Evolutionary conservation across 2,329 filamentous ascomycete species (phyloP).

Genomic region (Alternaria novae-zelandiae): DNA sequence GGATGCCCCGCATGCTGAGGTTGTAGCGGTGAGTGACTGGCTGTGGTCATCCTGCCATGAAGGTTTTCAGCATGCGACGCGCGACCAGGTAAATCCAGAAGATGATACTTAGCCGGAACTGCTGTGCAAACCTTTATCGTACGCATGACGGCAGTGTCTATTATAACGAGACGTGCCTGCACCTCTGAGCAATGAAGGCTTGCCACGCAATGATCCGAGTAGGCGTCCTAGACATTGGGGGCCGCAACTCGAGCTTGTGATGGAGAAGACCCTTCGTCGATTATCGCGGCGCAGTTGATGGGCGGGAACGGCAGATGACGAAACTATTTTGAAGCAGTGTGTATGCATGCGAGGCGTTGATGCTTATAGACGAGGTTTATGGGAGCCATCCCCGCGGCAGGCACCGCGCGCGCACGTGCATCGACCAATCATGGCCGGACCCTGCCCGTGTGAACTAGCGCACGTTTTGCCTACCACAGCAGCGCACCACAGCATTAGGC

Average conservation of each 20-base stretch:
- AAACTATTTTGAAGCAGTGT: background rate
- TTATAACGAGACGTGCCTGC: constrained; percentile 2
- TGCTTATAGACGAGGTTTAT: constrained; percentile 15
- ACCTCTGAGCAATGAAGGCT: constrained; percentile 11
- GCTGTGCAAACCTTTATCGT: constrained; percentile 1
- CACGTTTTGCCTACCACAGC: constrained; percentile 12
- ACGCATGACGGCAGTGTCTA: background rate
- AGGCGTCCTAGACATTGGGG: constrained; percentile 5
- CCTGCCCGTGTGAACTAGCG: constrained; percentile 6
- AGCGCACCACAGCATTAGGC: constrained; percentile 18
- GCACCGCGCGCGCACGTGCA: constrained; percentile 1
- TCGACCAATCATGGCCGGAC: constrained; percentile 17
- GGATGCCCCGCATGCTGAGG: constrained; percentile 4
- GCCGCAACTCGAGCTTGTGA: constrained; percentile 1
- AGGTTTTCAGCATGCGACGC: background rate
- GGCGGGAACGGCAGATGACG: background rate
- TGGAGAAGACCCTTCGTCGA: background rate
- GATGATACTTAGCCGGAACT: constrained; percentile 4
- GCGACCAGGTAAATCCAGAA: constrained; percentile 1
- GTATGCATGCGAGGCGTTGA: constrained; percentile 3
- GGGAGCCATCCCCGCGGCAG: constrained; percentile 4
- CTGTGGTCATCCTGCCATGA: background rate
- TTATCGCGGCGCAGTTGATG: constrained; percentile 9
- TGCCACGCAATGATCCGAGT: constrained; percentile 3
- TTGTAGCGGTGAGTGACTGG: constrained; percentile 9